Conservation (phyloP, 345 rosid genomes). For the Hirschfeldia incana region DNA sequence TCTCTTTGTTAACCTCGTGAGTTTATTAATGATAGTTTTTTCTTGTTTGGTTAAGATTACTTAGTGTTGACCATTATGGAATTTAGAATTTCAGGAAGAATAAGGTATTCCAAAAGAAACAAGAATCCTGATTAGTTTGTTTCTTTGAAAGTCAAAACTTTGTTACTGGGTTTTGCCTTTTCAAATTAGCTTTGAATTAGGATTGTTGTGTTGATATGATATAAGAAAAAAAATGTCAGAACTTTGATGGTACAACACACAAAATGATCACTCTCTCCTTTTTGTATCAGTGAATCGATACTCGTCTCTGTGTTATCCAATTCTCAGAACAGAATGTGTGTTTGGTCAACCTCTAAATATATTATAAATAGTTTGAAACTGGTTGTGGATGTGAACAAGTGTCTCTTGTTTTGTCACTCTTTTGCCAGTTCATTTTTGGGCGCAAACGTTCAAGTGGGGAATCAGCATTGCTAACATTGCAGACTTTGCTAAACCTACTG, state of each 20-base stretch:
- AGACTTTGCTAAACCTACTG: constrained; percentile 54
- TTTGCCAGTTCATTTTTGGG: constrained; percentile 76
- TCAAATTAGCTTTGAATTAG: background rate
- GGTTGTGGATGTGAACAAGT: background rate
- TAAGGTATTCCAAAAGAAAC: too few species aligned
- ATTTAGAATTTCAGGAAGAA: too few species aligned
- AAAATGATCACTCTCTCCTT: background rate
- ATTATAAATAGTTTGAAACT: background rate
- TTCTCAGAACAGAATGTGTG: background rate
- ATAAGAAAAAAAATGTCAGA: background rate
- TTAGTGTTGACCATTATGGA: too few species aligned
- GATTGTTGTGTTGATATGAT: too few species aligned
- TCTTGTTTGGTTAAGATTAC: too few species aligned
- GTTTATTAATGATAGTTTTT: too few species aligned
- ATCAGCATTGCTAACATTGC: constrained; percentile 55
- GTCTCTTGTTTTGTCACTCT: background rate
- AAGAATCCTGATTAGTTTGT: background rate
- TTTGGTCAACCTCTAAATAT: too few species aligned
- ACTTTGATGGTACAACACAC: background rate
- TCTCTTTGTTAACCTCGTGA: too few species aligned
- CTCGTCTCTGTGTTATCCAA: background rate
- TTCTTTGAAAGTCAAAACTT: background rate
- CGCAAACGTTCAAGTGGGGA: constrained; percentile 59
- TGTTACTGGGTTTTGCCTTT: background rate
- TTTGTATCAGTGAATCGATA: background rate